Evolutionary conservation across 2,329 filamentous ascomycete species (phyloP).

Genomic region (Aspergillus novofumigatus): DNA sequence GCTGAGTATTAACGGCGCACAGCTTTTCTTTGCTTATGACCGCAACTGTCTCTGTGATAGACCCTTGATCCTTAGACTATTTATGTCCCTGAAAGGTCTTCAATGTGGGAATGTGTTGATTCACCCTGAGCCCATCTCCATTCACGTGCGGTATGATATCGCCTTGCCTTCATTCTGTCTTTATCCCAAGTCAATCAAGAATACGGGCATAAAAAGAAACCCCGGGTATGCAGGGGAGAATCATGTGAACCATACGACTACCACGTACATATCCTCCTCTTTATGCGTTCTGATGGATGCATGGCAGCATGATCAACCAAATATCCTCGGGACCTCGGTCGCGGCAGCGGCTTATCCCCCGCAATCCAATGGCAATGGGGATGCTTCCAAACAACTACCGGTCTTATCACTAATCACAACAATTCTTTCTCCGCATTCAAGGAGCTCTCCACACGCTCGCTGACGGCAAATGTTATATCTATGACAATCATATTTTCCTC

Average conservation of each 20-base stretch:
- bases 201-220: neutral
- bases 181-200: too few species aligned
- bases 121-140: too few species aligned
- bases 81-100: too few species aligned
- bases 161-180: too few species aligned
- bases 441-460: neutral
- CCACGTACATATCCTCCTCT: neutral
- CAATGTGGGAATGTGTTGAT: too few species aligned
- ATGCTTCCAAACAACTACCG: neutral
- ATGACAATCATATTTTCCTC: constrained; percentile 5
- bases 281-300: neutral
- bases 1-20: too few species aligned
- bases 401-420: neutral
- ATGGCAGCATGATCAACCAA: neutral
- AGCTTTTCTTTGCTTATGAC: too few species aligned
- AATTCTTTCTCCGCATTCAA: constrained; percentile 5
- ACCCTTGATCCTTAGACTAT: too few species aligned
- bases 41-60: too few species aligned
- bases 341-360: constrained; percentile 17
- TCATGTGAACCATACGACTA: neutral
- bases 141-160: too few species aligned
- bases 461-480: neutral
- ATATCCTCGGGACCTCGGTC: constrained; percentile 34
- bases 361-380: constrained; percentile 11
- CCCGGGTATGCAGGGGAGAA: neutral